Base-by-base conservation (phyloP, 371 early-diverging fungal genomes). In the Actinomortierella ambigua region DNA sequence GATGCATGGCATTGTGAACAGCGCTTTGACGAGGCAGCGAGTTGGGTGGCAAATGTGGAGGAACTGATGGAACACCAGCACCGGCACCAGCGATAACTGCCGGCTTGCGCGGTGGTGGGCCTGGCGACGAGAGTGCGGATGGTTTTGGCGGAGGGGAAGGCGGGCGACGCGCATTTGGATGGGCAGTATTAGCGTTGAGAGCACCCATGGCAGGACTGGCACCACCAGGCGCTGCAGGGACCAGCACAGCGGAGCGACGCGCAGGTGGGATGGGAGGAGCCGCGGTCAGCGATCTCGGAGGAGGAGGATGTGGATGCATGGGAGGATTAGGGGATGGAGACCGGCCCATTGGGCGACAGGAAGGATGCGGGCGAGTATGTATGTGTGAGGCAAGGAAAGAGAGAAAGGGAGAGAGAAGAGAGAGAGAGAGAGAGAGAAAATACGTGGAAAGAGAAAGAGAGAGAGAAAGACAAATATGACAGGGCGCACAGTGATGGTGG, bases 111-210 rank as follows among this genome's bases (percentile, higher is more conserved):
- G 70, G 7, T 11, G 11, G 70, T 0, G 70, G 70, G 13, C 61
- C 7, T 34, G 70, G 70, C 5, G 68, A 68, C 7, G 58, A 44
- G 8, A 65, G 59, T n/a, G 57, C 41, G 50, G 42, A 58, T 47
- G 70, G 70, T 40, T 70, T 70, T 26, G 70, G 70, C 8, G 70
- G 70, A 28, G 70, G 70, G 22, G 70, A 70, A 7, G 70, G 70
- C 2, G 70, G 65, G 9, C 29, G 40, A 39, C 47, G 7, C 5
- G 48, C 23, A 28, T 23, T 57, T 48, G 50, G 23, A 14, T 14
- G 41, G 27, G 24, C 14, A 39, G 29, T 59, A 40, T 24, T 27
- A 50, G 41, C 15, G 49, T 28, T 3, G 59, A 41, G 6, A 27
- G 51, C 6, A 3, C 50, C 28, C 26, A 14, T 51, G 26, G n/a